Evolutionary conservation across 2,329 filamentous ascomycete species (phyloP).

Genomic region (Drechslerella stenobrocha): DNA sequence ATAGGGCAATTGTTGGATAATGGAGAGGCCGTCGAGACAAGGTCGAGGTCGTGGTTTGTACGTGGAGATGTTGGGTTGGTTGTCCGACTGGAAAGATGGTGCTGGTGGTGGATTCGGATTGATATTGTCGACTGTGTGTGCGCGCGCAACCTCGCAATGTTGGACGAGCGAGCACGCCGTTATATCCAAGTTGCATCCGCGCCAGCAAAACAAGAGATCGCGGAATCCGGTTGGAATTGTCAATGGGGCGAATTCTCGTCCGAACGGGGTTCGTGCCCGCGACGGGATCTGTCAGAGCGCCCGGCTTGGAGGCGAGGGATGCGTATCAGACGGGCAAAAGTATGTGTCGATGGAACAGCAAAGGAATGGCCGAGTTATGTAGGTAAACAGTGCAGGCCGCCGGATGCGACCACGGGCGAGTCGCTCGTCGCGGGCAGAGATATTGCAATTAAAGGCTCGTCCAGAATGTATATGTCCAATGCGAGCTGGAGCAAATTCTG

Average conservation of each 20-base stretch:
- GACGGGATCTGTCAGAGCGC: too few species aligned
- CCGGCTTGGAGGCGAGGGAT: too few species aligned
- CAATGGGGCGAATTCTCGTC: too few species aligned
- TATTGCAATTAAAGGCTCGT: background rate
- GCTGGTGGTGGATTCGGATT: too few species aligned
- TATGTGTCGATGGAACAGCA: background rate
- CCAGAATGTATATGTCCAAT: conserved; percentile 3
- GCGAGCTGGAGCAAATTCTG: conserved; percentile 4
- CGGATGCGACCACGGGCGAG: background rate
- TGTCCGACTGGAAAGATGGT: background rate
- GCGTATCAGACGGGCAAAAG: background rate
- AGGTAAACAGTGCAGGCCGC: conserved; percentile 2
- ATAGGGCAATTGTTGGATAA: background rate
- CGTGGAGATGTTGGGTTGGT: background rate
- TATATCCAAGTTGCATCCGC: background rate
- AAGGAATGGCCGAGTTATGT: conserved; percentile 3
- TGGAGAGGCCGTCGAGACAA: too few species aligned
- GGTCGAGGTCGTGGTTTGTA: too few species aligned
- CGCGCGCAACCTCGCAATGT: background rate
- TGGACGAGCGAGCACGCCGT: background rate
- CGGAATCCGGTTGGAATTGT: background rate
- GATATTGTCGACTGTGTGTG: background rate
- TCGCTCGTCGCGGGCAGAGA: conserved; percentile 3
- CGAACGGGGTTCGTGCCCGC: too few species aligned
- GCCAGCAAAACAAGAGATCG: background rate